Conservation (phyloP, 1,139 yeast genomes). For the Scheffersomyces lignicola region DNA sequence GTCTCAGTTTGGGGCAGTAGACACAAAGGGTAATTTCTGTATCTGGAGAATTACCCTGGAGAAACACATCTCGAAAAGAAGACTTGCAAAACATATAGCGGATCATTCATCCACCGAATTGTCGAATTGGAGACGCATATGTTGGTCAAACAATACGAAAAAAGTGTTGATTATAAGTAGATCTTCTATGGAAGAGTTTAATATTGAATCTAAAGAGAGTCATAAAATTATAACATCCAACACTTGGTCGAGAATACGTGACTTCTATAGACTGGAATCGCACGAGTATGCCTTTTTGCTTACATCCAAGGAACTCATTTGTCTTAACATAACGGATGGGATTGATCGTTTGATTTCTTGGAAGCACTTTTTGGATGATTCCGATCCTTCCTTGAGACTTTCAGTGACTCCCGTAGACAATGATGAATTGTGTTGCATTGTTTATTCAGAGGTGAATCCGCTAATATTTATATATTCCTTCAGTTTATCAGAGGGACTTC, state of each 20-base stretch:
- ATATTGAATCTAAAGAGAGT: constrained; percentile 19
- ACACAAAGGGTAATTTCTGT: constrained; percentile 53
- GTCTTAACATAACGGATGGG: constrained; percentile 32
- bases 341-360: constrained; percentile 56
- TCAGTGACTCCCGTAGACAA: constrained; percentile 21
- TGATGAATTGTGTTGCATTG: constrained; percentile 28
- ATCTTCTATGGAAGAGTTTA: constrained; percentile 37
- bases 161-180: constrained; percentile 46
- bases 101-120: constrained; percentile 50
- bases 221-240: constrained; percentile 48
- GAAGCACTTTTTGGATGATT: constrained; percentile 61
- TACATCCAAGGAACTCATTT: constrained; percentile 62
- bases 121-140: constrained; percentile 55
- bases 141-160: constrained; percentile 41
- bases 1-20: constrained; percentile 45
- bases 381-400: constrained; percentile 57
- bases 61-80: constrained; percentile 5
- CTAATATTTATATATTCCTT: constrained; percentile 45
- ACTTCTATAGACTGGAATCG: constrained; percentile 27
- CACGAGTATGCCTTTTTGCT: constrained; percentile 41
- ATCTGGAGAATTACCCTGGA: constrained; percentile 28
- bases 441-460: constrained; percentile 45
- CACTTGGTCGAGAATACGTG: constrained; percentile 58
- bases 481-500: constrained; percentile 35
- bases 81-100: constrained; percentile 18